These are phyloP conservation scores for Solanum piurae DNA, from an alignment of 257 asterid genomes.

Conservation along the genomic window DNA sequence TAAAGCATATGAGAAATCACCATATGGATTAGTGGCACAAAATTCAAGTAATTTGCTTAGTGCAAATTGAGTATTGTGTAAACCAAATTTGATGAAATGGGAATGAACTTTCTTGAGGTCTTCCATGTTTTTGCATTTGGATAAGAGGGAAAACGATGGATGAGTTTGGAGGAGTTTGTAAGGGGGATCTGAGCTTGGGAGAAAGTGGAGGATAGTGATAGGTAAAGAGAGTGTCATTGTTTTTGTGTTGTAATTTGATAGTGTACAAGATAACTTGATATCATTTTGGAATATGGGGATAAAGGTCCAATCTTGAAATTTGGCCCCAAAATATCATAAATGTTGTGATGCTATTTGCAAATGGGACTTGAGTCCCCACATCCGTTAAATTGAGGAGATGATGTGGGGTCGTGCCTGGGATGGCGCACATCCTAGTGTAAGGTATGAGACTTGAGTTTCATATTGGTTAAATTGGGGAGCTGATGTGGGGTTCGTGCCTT, in stretches of 20 bases:
- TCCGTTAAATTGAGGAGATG: no score
- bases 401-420: background rate
- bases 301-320: background rate
- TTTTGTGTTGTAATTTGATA: background rate
- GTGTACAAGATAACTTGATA: background rate
- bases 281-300: background rate
- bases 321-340: background rate
- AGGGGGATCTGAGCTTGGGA: slow-evolving; percentile 8
- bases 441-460: background rate
- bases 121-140: slow-evolving; percentile 10
- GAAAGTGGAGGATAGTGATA: slow-evolving; percentile 6
- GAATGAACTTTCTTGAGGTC: slow-evolving; percentile 15
- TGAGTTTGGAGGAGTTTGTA: slow-evolving; percentile 10
- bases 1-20: slow-evolving; percentile 8
- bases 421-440: background rate
- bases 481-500: background rate
- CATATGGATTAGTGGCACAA: slow-evolving; percentile 13
- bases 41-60: slow-evolving; percentile 17
- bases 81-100: slow-evolving; percentile 18
- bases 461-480: background rate
- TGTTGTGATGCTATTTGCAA: background rate
- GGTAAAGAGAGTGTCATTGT: slow-evolving; percentile 8
- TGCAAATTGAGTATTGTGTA: slow-evolving; percentile 19
- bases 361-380: background rate
- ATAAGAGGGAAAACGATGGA: slow-evolving; percentile 13